These are phyloP conservation scores for Hyphodiscus hymeniophilus DNA, from an alignment of 495 filamentous ascomycete species.

Conservation along the genomic window DNA sequence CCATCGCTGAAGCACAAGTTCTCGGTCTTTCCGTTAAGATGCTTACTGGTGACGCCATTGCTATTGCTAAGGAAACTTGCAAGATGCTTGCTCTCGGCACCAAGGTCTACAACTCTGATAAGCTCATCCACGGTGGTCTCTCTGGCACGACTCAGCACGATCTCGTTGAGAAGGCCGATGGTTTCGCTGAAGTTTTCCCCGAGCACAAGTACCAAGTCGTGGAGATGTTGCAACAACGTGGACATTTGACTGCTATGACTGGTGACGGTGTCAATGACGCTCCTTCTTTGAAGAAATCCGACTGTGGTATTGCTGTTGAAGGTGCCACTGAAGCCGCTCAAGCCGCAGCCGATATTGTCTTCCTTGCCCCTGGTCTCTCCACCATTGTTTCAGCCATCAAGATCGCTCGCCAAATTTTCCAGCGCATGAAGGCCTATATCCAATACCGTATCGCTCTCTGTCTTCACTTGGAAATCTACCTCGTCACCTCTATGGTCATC, in stretches of 20 bases:
- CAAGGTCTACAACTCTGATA: conserved; percentile 72
- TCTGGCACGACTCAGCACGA: conserved; percentile 66
- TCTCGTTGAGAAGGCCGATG: conserved; percentile 66
- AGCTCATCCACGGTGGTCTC: conserved; percentile 67
- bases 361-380: conserved; percentile 68
- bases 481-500: conserved; percentile 72
- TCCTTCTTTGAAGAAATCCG: conserved; percentile 65
- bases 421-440: conserved; percentile 76
- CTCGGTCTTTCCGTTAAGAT: conserved; percentile 73
- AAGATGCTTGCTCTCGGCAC: conserved; percentile 71
- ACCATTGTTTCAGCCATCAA: conserved; percentile 74
- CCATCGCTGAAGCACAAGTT: conserved; percentile 67
- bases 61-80: conserved; percentile 74
- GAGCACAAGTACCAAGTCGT: conserved; percentile 76
- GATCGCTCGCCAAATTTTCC: conserved; percentile 72
- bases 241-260: conserved; percentile 69
- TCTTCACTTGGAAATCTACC: conserved; percentile 68
- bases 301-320: conserved; percentile 72
- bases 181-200: conserved; percentile 70
- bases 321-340: conserved; percentile 70
- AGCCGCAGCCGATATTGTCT: conserved; percentile 71
- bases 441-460: conserved; percentile 76
- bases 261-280: conserved; percentile 70
- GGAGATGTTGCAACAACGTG: conserved; percentile 67
- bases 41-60: conserved; percentile 73